Conservation (phyloP, 2,329 filamentous ascomycete species). For the Diplocarpon mali region DNA sequence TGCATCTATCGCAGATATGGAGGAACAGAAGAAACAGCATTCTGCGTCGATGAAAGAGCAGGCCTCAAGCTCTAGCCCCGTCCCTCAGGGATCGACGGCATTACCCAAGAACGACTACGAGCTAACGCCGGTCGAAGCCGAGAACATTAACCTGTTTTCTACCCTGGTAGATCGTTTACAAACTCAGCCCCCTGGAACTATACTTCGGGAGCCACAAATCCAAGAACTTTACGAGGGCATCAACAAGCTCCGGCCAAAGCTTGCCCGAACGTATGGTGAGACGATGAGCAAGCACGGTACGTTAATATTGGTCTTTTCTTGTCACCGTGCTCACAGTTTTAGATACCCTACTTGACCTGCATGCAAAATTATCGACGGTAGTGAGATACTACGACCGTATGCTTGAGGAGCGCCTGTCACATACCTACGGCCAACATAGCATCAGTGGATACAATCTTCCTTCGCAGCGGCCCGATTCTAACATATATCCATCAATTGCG, state of each 20-base stretch:
- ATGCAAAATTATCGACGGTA: constrained; percentile 90
- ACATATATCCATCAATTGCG: constrained; percentile 62
- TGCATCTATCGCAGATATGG: constrained; percentile 91
- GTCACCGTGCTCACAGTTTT: constrained; percentile 26
- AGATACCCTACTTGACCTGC: constrained; percentile 89
- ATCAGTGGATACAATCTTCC: constrained; percentile 53
- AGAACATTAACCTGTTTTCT: constrained; percentile 94
- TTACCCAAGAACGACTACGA: constrained; percentile 89
- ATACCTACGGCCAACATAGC: constrained; percentile 76
- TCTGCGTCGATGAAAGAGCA: constrained; percentile 75
- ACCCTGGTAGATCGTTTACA: constrained; percentile 90
- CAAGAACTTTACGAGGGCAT: constrained; percentile 98
- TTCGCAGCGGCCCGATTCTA: constrained; percentile 37
- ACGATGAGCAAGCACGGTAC: constrained; percentile 98
- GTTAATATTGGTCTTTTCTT: constrained; percentile 19
- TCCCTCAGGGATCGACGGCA: constrained; percentile 40
- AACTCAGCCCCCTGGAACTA: constrained; percentile 89
- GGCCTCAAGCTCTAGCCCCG: constrained; percentile 41
- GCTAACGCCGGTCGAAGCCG: constrained; percentile 82
- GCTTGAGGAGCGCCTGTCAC: constrained; percentile 90
- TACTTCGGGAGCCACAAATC: constrained; percentile 92
- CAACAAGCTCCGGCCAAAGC: constrained; percentile 80
- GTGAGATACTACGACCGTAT: constrained; percentile 97
- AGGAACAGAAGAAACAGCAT: constrained; percentile 91
- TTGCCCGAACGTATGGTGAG: constrained; percentile 91